phyloP scores from a whole-genome alignment of 805 yeast species.

The Hanseniaspora clermontiae region DNA sequence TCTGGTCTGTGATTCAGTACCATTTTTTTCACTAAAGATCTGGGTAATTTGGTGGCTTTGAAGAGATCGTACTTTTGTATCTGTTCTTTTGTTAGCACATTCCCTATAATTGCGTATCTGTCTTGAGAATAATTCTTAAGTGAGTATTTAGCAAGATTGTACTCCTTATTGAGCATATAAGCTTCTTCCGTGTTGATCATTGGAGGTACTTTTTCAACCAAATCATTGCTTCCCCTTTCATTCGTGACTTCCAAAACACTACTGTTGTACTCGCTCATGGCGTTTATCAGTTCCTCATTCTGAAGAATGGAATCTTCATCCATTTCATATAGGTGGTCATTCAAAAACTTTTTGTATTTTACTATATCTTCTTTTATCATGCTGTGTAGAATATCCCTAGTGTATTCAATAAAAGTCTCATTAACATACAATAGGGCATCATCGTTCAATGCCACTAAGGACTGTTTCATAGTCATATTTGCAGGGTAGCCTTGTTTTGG shows the following conservation, averaged over 20 bases:
- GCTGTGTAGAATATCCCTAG: not conserved
- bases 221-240: not conserved
- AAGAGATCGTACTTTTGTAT: constrained; percentile 10
- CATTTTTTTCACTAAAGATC: constrained; percentile 11
- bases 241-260: not conserved
- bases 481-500: too few species aligned
- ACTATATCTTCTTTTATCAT: constrained; percentile 6
- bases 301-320: not conserved
- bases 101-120: constrained; percentile 7
- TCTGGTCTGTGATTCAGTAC: constrained; percentile 6
- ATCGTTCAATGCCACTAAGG: constrained; percentile 1
- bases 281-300: not conserved
- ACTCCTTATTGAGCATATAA: constrained; percentile 4
- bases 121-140: constrained; percentile 5
- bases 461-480: constrained; percentile 3
- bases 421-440: constrained; percentile 2
- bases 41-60: constrained; percentile 9
- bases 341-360: constrained; percentile 3
- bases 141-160: constrained; percentile 7
- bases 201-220: not conserved
- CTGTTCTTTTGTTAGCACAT: not conserved
- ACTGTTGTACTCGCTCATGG: constrained; percentile 2
- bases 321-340: not conserved
- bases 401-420: constrained; percentile 8
- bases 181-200: constrained; percentile 5